These are phyloP conservation scores for Carex parvula DNA, from an alignment of 176 grass and related monocot species.

Conservation along the genomic window DNA sequence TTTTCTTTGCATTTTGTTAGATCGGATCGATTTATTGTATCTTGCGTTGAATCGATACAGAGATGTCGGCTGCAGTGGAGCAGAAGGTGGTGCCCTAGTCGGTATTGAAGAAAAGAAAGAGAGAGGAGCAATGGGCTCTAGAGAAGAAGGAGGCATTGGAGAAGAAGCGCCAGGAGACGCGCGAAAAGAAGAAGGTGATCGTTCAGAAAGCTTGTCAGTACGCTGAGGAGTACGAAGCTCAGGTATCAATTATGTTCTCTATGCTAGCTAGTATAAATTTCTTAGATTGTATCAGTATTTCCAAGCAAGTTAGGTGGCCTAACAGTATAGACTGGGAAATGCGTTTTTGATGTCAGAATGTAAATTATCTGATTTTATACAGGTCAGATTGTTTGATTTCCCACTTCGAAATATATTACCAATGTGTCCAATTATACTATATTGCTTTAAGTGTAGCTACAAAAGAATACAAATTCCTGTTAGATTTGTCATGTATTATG, in stretches of 20 bases:
- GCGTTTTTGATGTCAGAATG: background rate
- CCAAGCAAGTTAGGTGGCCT: background rate
- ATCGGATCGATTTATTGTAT: background rate
- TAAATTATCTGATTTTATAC: background rate
- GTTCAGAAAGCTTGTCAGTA: constrained; percentile 56
- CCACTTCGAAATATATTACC: background rate
- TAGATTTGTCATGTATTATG: background rate
- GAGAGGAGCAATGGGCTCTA: constrained; percentile 54
- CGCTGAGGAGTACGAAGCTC: constrained; percentile 63
- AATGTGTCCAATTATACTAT: background rate
- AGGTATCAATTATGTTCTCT: constrained; percentile 32
- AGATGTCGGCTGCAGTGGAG: constrained; percentile 57
- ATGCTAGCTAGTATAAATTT: background rate
- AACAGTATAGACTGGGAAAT: background rate
- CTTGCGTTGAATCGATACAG: background rate
- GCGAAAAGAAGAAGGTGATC: constrained; percentile 54
- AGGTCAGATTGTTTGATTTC: background rate
- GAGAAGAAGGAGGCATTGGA: constrained; percentile 57
- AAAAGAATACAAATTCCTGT: background rate
- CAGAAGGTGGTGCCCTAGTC: constrained; percentile 65
- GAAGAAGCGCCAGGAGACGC: constrained; percentile 41
- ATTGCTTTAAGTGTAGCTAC: background rate
- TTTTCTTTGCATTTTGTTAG: background rate
- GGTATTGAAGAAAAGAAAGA: constrained; percentile 62
- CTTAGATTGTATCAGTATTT: background rate